Evolutionary conservation across 495 filamentous ascomycete species (phyloP), one percentile per base, ranked within the genome.

Genomic region (Aspergillus olivimuriae): DNA sequence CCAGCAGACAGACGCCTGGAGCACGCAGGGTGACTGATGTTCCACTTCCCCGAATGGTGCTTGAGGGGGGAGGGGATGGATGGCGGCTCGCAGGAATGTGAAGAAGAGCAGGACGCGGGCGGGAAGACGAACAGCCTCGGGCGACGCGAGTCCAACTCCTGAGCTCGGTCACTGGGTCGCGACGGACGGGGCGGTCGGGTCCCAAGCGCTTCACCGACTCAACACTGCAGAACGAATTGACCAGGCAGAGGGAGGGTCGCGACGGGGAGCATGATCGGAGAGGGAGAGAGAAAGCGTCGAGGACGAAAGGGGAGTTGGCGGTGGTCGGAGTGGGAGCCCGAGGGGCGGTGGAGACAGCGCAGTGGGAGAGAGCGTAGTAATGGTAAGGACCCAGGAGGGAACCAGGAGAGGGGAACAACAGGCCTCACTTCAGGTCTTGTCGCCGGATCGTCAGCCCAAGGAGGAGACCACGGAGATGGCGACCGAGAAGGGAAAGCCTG

Each of bases 221-320:
- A 49, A 44, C 46, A 48, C 39, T 43, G 46, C 46, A 38, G 46
- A 10, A 34, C 18, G 24, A 49, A 44, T 49, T 49, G 46, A 47
- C 37, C 24, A 28, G 24, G 24, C 24, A 28, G 23, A 39, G 34
- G 17, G 39, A n/a, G 16, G 4, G 18, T 16, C 34, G 35, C 40
- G 40, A 37, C 12, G 39, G 16, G 19, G 39, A 43, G 20, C 46
- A 49, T 49, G 46, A 44, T 49, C 40, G 46, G 40, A 8, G 14
- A 24, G 18, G 28, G 18, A 22, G 34, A 10, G 19, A 38, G 35
- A 19, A 6, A 15, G 21, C n/a, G 33, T 14, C 17, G 17, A 6
- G 20, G 15, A 22, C 18, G 5, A 10, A 37, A 37, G 16, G 21
- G 35, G 35, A 20, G 35, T 9, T 9, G 34, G 34, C 19, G 33